Conservation (phyloP, 2,329 filamentous ascomycete species). For the Bipolaris oryzae region DNA sequence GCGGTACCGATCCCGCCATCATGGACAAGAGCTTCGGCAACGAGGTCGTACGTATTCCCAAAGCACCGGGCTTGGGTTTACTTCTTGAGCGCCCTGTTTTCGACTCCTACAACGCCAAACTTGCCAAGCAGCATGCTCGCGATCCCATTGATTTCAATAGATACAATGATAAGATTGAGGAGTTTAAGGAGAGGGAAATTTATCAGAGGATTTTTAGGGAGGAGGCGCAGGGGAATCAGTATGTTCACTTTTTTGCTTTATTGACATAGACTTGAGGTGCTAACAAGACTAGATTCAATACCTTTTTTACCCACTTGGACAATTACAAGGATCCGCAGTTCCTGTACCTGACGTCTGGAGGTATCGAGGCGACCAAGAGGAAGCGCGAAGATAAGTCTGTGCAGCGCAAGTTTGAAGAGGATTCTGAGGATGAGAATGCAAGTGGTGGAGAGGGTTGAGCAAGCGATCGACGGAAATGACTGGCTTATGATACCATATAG, state of each 20-base stretch:
- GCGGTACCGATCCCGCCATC: constrained; percentile 73
- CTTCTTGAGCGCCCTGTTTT: constrained; percentile 92
- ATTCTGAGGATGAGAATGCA: constrained; percentile 46
- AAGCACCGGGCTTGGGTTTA: constrained; percentile 87
- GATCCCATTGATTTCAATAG: constrained; percentile 78
- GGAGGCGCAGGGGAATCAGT: constrained; percentile 86
- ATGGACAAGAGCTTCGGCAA: constrained; percentile 77
- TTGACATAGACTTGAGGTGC: no score
- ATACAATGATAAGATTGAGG: constrained; percentile 77
- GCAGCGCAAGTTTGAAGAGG: constrained; percentile 37
- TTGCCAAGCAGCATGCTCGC: constrained; percentile 66
- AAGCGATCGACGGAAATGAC: no score
- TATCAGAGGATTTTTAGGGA: constrained; percentile 90
- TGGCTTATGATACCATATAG: no score
- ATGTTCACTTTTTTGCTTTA: constrained; percentile 52
- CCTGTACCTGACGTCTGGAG: constrained; percentile 57
- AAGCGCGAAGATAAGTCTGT: constrained; percentile 36
- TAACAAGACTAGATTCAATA: constrained; percentile 48
- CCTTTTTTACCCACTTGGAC: constrained; percentile 59
- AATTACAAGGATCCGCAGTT: constrained; percentile 58
- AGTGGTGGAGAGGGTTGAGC: constrained; percentile 42
- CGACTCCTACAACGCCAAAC: constrained; percentile 81
- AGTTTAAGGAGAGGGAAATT: constrained; percentile 91
- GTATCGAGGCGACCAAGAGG: constrained; percentile 52
- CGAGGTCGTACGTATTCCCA: constrained; percentile 81